phyloP scores from a whole-genome alignment of 495 filamentous ascomycete species.

The Aspergillus mulundensis region DNA sequence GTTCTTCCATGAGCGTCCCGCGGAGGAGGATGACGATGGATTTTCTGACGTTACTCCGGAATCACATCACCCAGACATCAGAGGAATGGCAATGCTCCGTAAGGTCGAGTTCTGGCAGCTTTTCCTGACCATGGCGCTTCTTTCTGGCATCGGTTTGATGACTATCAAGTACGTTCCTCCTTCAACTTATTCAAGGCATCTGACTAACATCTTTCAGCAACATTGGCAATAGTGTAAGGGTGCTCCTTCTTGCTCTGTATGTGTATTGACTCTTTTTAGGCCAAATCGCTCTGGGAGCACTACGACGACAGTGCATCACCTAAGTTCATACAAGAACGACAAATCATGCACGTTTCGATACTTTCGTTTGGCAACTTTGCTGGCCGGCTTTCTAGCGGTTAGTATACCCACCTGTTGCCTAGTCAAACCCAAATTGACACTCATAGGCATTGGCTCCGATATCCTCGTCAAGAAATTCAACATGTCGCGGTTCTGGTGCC shows the following conservation, averaged over 20 bases:
- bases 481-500: constrained; percentile 84
- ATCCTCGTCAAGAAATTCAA: constrained; percentile 73
- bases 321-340: constrained; percentile 73
- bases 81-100: constrained; percentile 73
- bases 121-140: constrained; percentile 76
- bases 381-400: constrained; percentile 74
- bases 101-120: constrained; percentile 85
- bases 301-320: constrained; percentile 70
- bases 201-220: constrained; percentile 61
- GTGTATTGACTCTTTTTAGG: constrained; percentile 30
- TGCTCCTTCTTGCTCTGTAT: neutral
- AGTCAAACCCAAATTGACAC: neutral
- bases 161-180: constrained; percentile 85
- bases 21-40: constrained; percentile 34
- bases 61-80: constrained; percentile 80
- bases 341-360: constrained; percentile 90
- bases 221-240: constrained; percentile 80
- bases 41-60: constrained; percentile 37
- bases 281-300: constrained; percentile 71
- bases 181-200: neutral
- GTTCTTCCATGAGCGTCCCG: constrained; percentile 8
- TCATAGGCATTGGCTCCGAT: constrained; percentile 79
- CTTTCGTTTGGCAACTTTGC: constrained; percentile 80
- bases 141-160: constrained; percentile 94
- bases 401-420: constrained; percentile 12